A percentile compares a stretch with the other conserved stretches of the same genome.
phyloP scores from a whole-genome alignment of 345 rosid species.

The Sisymbrium altissimum region DNA sequence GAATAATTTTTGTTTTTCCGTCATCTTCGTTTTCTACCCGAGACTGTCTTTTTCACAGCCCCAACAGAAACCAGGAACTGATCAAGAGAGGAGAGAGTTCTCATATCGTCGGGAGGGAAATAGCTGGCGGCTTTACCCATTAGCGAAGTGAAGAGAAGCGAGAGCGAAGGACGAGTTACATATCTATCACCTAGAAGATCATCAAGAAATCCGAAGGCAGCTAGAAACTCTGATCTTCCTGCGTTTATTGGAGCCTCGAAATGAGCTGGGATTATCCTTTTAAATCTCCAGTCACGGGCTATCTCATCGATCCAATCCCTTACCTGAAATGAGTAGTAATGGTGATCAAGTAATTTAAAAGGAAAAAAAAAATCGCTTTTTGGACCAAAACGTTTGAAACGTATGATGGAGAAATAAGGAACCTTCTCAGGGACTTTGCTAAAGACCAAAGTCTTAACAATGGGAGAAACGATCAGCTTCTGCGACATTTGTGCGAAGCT shows the following conservation, averaged over 20 bases:
- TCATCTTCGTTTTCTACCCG: slow-evolving; percentile 61
- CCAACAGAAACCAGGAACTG: slow-evolving; percentile 88
- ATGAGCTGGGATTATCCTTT: slow-evolving; percentile 94
- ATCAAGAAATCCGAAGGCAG: slow-evolving; percentile 86
- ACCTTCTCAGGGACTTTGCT: slow-evolving; percentile 99
- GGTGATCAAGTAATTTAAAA: background rate
- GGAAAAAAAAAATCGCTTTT: background rate
- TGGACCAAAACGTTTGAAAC: background rate
- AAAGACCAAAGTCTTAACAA: slow-evolving; percentile 89
- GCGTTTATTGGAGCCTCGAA: slow-evolving; percentile 87
- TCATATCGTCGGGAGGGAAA: slow-evolving; percentile 98
- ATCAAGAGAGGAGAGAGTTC: slow-evolving; percentile 87
- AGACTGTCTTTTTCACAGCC: slow-evolving; percentile 87
- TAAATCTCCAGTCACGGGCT: slow-evolving; percentile 82
- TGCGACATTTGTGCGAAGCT: slow-evolving; percentile 94
- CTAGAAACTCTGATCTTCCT: slow-evolving; percentile 76
- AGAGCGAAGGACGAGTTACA: slow-evolving; percentile 61
- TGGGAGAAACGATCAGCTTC: slow-evolving; percentile 92
- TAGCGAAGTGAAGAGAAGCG: slow-evolving; percentile 62
- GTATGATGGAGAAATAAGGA: background rate
- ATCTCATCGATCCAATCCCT: slow-evolving; percentile 91
- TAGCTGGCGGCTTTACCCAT: slow-evolving; percentile 95
- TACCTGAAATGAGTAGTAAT: slow-evolving; percentile 42
- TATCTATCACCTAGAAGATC: slow-evolving; percentile 77
- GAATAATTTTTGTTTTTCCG: background rate